A percentile compares a stretch with the other conserved stretches of the same genome.
Evolutionary conservation across 345 rosid genomes (phyloP).

Genomic region (Eucalyptus fibrosa): DNA sequence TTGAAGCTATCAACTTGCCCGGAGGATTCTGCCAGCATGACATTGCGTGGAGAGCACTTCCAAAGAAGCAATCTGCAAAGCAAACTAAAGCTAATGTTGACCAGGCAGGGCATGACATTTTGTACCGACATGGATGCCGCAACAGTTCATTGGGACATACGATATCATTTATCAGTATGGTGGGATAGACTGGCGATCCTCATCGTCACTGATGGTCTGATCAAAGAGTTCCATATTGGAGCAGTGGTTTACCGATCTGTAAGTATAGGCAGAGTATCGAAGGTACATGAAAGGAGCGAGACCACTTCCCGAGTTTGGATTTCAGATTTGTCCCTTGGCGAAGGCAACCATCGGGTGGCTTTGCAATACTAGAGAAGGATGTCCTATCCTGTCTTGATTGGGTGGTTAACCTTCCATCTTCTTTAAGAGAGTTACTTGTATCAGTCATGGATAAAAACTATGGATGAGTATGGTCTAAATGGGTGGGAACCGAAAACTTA

Average conservation of each 20-base stretch:
- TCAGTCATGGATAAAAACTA: not conserved
- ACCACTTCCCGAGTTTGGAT: not conserved
- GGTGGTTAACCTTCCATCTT: not conserved
- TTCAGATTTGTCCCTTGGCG: not conserved
- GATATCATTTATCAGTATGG: not conserved
- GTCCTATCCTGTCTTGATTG: not conserved
- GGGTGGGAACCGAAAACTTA: accelerated
- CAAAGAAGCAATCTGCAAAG: conserved; percentile 16
- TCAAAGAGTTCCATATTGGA: not conserved
- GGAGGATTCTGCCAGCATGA: conserved; percentile 69
- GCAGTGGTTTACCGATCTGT: not conserved
- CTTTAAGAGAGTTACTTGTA: not conserved
- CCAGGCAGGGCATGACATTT: not conserved
- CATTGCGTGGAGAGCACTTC: conserved; percentile 84
- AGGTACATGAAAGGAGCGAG: not conserved
- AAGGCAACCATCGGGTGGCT: not conserved
- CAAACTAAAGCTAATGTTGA: not conserved
- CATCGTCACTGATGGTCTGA: not conserved
- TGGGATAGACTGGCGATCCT: not conserved
- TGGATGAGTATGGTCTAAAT: no score
- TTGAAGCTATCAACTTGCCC: conserved; percentile 62
- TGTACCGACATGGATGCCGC: not conserved
- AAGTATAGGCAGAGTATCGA: not conserved
- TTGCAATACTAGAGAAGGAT: not conserved
- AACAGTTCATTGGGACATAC: not conserved